These are phyloP conservation scores for Brassica incana DNA, from an alignment of 345 rosid genomes.

Conservation along the genomic window DNA sequence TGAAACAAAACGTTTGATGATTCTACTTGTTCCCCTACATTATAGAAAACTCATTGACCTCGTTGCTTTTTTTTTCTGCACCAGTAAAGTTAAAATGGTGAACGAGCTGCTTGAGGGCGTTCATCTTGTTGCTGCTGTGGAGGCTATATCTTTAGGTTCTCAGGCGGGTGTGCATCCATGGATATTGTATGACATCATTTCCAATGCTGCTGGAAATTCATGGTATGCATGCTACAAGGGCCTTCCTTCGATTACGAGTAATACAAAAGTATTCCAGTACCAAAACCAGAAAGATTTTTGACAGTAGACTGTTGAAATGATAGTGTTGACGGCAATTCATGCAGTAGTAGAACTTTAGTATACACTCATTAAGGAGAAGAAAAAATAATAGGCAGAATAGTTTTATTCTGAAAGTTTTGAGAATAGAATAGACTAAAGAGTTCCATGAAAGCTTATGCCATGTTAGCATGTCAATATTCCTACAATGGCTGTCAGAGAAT, in stretches of 20 bases:
- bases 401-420: not conserved
- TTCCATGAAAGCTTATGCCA: conserved; percentile 10
- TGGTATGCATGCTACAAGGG: conserved; percentile 51
- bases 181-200: conserved; percentile 89
- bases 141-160: conserved; percentile 79
- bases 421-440: not conserved
- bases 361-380: not conserved
- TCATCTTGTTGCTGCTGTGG: conserved; percentile 85
- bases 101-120: conserved; percentile 81
- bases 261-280: not conserved
- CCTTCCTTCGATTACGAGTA: conserved; percentile 1
- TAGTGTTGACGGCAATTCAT: conserved; percentile 6
- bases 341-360: conserved; percentile 6
- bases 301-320: not conserved
- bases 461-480: not conserved
- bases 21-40: conserved; percentile 1
- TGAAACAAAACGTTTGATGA: conserved; percentile 6
- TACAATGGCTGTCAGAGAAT: not conserved
- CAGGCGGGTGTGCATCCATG: conserved; percentile 81
- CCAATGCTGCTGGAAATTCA: conserved; percentile 98
- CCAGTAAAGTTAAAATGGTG: conserved; percentile 80
- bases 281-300: not conserved
- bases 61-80: conserved; percentile 7
- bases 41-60: conserved; percentile 1
- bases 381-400: not conserved